Evolutionary conservation across 116 monocot genomes (phyloP), one percentile per base, ranked within the genome.

Genomic region (Zostera marina): DNA sequence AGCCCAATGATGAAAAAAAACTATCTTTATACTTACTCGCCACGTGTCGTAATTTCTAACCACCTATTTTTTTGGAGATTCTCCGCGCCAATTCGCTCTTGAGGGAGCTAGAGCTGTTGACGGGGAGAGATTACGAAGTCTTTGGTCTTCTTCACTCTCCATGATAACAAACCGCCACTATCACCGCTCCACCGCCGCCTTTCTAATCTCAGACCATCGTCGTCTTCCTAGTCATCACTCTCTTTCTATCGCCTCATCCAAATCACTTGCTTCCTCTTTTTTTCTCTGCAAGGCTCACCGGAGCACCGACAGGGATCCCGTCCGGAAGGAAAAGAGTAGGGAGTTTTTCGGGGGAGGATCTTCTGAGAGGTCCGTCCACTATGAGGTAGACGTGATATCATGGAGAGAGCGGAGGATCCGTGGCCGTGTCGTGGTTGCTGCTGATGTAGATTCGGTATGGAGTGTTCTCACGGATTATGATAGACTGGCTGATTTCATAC

Each of bases 401-500:
- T 93, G 93, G 93, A 74, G 88, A 40, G 93, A 93, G 66, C 66
- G 88, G 48, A 49, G 68, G 51, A 73, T 93, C 42, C 65, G 61
- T 41, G 84, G 84, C 43, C 44, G 66, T n/a, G 69, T 84, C 16
- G 26, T 61, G n/a, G 81, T 84, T 53, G 42, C 70, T 24, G 81
- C 88, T 19, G 79, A 76, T 46, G 77, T 77, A 2, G 88, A 79
- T 8, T 42, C 72, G 5, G 74, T 93, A 17, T 93, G 93, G 93
- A 56, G 61, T 53, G 88, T 80, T 19, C 88, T 93, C 71, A 93
- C 93, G 10, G 93, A 93, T 54, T 93, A 93, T 25, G 93, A 93
- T 64, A 55, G 84, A 42, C 93, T 93, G 23, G 93, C 93, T 11
- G 84, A 93, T 52, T 93, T 84, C 79, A 79, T 93, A 47, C 88